Evolutionary conservation across 1,139 yeast species (phyloP), one percentile per base, ranked within the genome.

Genomic region (Pichia norvegensis): DNA sequence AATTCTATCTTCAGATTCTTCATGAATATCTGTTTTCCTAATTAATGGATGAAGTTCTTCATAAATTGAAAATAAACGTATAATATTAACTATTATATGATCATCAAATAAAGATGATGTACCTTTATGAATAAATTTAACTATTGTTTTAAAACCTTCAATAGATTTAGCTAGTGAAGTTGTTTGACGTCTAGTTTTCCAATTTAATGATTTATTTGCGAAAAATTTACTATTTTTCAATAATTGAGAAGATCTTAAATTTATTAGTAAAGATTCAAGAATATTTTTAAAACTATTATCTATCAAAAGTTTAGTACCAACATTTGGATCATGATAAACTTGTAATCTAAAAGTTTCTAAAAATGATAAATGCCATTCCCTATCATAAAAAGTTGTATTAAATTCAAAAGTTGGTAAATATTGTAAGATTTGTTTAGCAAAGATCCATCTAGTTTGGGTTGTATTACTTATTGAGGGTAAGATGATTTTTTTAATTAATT

Each of bases 21-120:
- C 85, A 64, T 84, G 92, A 8, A 79, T 83, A 16, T 88, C 92
- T 41, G 69, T 69, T 53, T 80, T 80, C 49, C 87, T 70, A 44
- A 62, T 66, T 35, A 81, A 62, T 21, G 73, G 67, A 70, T 76
- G 75, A 40, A 74, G 74, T 16, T 80, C 79, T 55, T 82, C 85
- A 56, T 79, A 81, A 17, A 51, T 43, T 13, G 48, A 47, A 14
- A 60, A 46, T 16, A 59, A 36, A 29, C 53, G 40, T 2, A 58
- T 39, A 2, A 58, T 25, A 42, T 54, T 54, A 10, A 50, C 27
- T 13, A 60, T 36, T 19, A 50, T 50, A 6, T 47, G 46, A 19
- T 48, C 44, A n/a, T 45, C 36, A 29, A 61, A 49, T 5, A 61
- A 36, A 37, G 46, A 47, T 1, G 45, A 49, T 5, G 44, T 38